Evolutionary conservation across 345 rosid genomes (phyloP).

Genomic region (Psidium friedrichsthalianum): DNA sequence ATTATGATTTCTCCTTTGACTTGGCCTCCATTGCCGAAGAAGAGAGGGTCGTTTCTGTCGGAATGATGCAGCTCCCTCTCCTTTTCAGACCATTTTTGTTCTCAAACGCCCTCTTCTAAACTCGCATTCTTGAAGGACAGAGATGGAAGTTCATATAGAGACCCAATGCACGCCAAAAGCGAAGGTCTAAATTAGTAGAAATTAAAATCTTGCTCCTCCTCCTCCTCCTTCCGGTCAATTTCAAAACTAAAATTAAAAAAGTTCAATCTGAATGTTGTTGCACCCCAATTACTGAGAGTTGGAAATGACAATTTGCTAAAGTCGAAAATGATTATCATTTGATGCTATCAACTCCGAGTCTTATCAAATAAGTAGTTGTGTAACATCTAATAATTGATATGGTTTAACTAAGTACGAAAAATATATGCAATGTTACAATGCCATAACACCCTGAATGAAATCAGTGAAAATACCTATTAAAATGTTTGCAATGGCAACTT

Average conservation of each 20-base stretch:
- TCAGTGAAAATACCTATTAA: neutral
- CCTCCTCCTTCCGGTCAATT: no score
- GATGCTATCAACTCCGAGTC: neutral
- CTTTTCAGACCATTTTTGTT: neutral
- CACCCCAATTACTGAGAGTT: neutral
- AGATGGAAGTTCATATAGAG: neutral
- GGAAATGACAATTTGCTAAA: neutral
- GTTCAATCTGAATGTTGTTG: neutral
- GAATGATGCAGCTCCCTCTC: neutral
- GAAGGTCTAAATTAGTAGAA: neutral
- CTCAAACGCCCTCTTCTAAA: neutral
- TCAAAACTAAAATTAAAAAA: no score
- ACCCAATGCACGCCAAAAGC: neutral
- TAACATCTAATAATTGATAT: neutral
- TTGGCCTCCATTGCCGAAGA: neutral
- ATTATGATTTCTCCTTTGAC: neutral
- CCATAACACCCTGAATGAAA: neutral
- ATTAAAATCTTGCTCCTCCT: no score
- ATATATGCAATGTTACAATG: neutral
- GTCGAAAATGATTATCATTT: neutral
- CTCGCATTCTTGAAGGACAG: no score
- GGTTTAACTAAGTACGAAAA: neutral
- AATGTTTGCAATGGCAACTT: neutral
- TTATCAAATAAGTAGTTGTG: neutral
- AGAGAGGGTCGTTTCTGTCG: neutral